Base-by-base conservation (phyloP, 768 basidiomycete genomes). In the Lepiota brunneoincarnata region DNA sequence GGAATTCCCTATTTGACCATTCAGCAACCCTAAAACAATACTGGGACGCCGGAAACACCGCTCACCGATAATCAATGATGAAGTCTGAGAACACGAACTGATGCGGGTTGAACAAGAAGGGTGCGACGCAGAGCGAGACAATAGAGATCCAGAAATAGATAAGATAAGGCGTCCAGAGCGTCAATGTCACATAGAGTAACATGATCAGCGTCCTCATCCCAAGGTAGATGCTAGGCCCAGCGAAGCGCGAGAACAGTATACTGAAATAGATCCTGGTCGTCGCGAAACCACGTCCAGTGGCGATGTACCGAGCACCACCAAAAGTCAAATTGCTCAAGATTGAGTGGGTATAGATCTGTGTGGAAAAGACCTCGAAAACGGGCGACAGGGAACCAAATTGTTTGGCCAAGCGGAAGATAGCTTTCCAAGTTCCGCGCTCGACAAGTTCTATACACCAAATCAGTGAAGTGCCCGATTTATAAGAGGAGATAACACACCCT, bases 81-180 rank as follows among this genome's bases (percentile, higher is more conserved):
- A 95, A 99, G 70, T 99, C 97, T 36, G 93, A 84, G 70, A 94
- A 89, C 17, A 91, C 91, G 75, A 99, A 99, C 71, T 98, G 97
- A 70, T 99, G 97, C n/a, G 97, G 97, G 68, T 98, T 99, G 83
- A 98, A 99, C 64, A 98, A 69, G 88, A 99, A 99, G 6, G 97
- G 97, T 26, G 96, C 88, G 59, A 98, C 73, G 64, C 94, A 98
- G 7, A 99, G 81, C 14, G 94, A 84, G 28, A 94, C 75, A 58
- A 95, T 92, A 39, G 96, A 94, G 51, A 98, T 69, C 96, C 96
- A 98, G 80, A 99, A 99, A 77, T 98, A 99, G 68, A 94, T 87
- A 63, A 98, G 70, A 69, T 89, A 96, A 2, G 89, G 86, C 26
- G 91, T 91, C 91, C 92, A 98, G 49, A 98, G 72, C 23, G 93